phyloP scores from a whole-genome alignment of 2,329 filamentous ascomycete genomes.

The Coniosporium uncinatum region DNA sequence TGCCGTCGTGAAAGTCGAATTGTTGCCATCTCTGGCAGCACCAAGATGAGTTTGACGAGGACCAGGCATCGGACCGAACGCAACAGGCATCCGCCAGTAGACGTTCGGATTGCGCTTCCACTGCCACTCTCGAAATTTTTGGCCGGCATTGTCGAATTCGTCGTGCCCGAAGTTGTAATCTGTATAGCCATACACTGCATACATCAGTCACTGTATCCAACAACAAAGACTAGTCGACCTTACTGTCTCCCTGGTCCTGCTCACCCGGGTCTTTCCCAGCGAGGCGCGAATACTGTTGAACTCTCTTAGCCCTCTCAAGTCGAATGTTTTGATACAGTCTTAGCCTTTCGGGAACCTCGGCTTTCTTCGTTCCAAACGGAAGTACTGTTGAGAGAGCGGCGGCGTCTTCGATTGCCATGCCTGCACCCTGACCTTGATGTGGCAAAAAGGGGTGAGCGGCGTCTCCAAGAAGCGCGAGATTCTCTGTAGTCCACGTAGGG shows the following conservation, averaged over 20 bases:
- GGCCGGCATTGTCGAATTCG: constrained; percentile 48
- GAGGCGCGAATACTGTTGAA: constrained; percentile 52
- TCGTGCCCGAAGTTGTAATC: constrained; percentile 53
- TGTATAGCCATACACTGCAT: no score
- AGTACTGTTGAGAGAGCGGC: constrained; percentile 53
- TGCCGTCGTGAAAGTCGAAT: constrained; percentile 26
- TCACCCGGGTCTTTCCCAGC: constrained; percentile 44
- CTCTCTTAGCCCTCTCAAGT: constrained; percentile 47
- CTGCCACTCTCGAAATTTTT: constrained; percentile 43
- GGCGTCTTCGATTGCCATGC: constrained; percentile 62
- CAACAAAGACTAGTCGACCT: no score
- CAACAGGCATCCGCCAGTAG: constrained; percentile 34
- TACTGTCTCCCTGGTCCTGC: no score
- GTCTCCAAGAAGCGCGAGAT: constrained; percentile 56
- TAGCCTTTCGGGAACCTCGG: constrained; percentile 49
- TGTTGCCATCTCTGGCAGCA: constrained; percentile 12
- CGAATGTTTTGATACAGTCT: constrained; percentile 54
- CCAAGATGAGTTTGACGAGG: constrained; percentile 25
- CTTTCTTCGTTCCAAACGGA: constrained; percentile 30
- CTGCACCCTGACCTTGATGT: constrained; percentile 57
- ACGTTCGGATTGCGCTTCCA: constrained; percentile 32
- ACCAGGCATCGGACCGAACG: constrained; percentile 32
- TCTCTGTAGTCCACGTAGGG: constrained; percentile 46
- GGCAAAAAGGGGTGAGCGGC: constrained; percentile 65
- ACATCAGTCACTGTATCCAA: no score